Conservation (phyloP, 208 protist species). For the Acanthamoeba divionensis region DNA sequence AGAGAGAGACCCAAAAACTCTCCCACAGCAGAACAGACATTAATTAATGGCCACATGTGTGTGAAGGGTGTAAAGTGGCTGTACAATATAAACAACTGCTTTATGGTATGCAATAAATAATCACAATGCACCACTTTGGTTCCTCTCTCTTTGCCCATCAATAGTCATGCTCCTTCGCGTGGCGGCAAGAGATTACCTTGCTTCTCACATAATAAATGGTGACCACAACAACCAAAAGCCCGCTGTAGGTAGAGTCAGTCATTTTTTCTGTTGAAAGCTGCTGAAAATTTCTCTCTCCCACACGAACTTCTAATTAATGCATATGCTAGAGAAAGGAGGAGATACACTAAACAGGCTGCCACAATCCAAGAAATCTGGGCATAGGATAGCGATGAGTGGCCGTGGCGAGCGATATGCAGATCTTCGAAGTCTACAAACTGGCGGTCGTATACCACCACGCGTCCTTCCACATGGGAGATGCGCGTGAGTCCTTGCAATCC, state of each 20-base stretch:
- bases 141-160: not conserved
- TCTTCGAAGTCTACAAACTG: conserved; percentile 14
- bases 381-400: not conserved
- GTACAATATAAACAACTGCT: not conserved
- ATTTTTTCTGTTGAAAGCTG: not conserved
- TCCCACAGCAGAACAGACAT: not conserved
- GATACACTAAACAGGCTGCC: not conserved
- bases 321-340: too few species aligned
- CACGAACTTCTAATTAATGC: not conserved
- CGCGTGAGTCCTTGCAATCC: not conserved
- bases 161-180: not conserved
- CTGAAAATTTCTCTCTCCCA: not conserved
- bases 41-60: not conserved
- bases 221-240: not conserved
- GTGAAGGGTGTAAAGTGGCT: not conserved
- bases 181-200: not conserved
- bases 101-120: not conserved
- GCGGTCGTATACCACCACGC: not conserved
- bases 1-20: too few species aligned
- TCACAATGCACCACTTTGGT: not conserved
- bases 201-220: not conserved
- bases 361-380: not conserved
- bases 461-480: not conserved
- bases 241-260: not conserved
- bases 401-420: conserved; percentile 3